Evolutionary conservation across 2,329 filamentous ascomycete genomes (phyloP).

Genomic region (Xylariales sp.): DNA sequence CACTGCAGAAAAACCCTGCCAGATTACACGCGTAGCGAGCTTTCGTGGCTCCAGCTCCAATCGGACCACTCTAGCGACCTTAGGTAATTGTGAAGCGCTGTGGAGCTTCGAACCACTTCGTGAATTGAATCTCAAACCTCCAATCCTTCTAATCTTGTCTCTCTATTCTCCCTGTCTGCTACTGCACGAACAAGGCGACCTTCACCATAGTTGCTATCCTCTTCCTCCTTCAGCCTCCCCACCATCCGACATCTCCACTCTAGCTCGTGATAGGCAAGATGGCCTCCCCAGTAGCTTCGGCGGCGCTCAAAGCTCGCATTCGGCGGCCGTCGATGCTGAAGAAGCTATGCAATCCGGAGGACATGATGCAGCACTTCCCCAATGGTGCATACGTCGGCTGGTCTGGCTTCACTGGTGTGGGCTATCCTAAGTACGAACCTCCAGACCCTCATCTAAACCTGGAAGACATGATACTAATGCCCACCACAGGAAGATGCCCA

Average conservation of each 20-base stretch:
- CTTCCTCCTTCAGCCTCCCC: neutral
- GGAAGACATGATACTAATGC: constrained; percentile 13
- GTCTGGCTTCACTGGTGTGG: constrained; percentile 87
- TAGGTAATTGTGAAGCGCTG: constrained; percentile 5
- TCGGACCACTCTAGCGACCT: too few species aligned
- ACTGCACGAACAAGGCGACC: neutral
- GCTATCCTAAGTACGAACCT: constrained; percentile 71
- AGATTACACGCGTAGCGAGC: neutral
- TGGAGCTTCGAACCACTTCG: constrained; percentile 6
- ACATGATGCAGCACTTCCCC: constrained; percentile 76
- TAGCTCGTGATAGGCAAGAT: too few species aligned
- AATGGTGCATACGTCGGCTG: constrained; percentile 84
- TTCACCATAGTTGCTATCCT: neutral
- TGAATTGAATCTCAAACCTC: constrained; percentile 2
- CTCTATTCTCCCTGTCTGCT: neutral
- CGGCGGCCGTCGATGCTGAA: constrained; percentile 71
- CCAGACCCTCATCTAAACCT: neutral
- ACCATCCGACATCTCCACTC: neutral
- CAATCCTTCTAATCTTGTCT: neutral
- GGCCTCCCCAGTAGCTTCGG: constrained; percentile 57
- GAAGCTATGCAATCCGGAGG: constrained; percentile 75
- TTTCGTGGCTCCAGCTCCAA: neutral
- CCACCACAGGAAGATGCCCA: constrained; percentile 69
- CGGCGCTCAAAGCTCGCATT: constrained; percentile 70
- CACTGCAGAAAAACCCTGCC: too few species aligned